Base-by-base conservation (phyloP, 2,329 filamentous ascomycete genomes). In the Penicillium rolfsii region DNA sequence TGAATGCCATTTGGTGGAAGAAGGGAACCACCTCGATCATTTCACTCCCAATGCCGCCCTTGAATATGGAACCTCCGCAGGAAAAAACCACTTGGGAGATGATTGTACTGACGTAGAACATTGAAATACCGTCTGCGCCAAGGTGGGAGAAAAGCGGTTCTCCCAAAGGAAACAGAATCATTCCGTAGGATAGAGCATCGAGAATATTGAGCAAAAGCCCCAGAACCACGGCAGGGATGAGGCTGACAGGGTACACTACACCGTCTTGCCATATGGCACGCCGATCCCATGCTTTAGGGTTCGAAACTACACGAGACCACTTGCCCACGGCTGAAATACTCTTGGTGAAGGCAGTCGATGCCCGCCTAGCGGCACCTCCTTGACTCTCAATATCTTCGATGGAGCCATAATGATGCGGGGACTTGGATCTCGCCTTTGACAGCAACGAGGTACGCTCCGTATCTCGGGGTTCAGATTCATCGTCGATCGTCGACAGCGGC, bases 11-110 rank as follows among this genome's bases (percentile, higher is more conserved):
- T 71, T 94, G 96, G 79, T 99, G 95, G 75, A 99, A 98, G 79
- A 99, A 99, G 0, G 94, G 95, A 0, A 99, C 94, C 1, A 98
- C 94, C 79, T 99, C 95, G 67, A 98, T 99, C 88, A 99, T 89
- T 76, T 99, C 95, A 2, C 95, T 98, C 5, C 95, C 95, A 61
- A 99, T 88, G 3, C 91, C 93, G 16, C 95, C 94, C 67, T 86
- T 89, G 80, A 99, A 99, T 36, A 91, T 88, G 71, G 93, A 97
- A 0, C 92, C 90, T 3, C 88, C 88, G 22, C 84, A 84, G 0
- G 94, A 97, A 74, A 94, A 98, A 16, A 92, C 90, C 55, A 99
- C 77, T 74, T 99, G 95, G 0, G 95, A 91, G 43, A 98, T 85
- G 64, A 99, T 97, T 59, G 93, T 97, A 82, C 93, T 97, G 68